Evolutionary conservation across 2,329 filamentous ascomycete species (phyloP), one percentile per base, ranked within the genome.

Genomic region (Colletotrichum sp.): DNA sequence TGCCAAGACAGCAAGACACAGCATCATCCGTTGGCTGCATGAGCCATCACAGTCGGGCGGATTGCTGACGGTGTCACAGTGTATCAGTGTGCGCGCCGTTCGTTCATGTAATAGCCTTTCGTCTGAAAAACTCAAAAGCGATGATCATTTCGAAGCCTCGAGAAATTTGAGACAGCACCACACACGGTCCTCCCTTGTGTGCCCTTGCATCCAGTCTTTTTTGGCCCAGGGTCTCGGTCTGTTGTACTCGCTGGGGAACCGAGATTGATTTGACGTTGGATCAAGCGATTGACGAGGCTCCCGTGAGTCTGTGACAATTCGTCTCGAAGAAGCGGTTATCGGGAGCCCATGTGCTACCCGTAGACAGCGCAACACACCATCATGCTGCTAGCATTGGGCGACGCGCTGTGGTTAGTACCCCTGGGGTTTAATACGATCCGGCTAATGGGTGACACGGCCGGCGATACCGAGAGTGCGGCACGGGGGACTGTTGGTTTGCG

Each of bases 381-480:
- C n/a, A 52, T 13, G 43, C 10, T 13, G n/a, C 43, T 21, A 52
- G n/a, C 43, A 52, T 30, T 32, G 73, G 58, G 32, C 69, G 38
- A 18, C 63, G 14, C 21, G 18, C 48, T 16, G 12, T 52, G 43
- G 4, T 24, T 52, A 52, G 43, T 52, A 38, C 56, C 73, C 73
- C 63, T 73, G 58, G 18, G 14, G 21, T 14, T 68, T 59, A 64
- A 69, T 64, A 36, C 43, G 48, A 13, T 13, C 56, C 38, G 43
- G 28, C 43, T 73, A 52, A 69, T 73, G 62, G 55, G 58, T 59
- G 34, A 43, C 58, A 73, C 43, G 24, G 43, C 64, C 58, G 63
- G 73, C 43, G 28, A 64, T 73, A 68, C 63, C 73, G 63, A 69
- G 63, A 73, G 26, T 59, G 26, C 43, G 73, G 73, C 73, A 62